phyloP scores from a whole-genome alignment of 108 stramenopile species.

The Skeletonema costatum region DNA sequence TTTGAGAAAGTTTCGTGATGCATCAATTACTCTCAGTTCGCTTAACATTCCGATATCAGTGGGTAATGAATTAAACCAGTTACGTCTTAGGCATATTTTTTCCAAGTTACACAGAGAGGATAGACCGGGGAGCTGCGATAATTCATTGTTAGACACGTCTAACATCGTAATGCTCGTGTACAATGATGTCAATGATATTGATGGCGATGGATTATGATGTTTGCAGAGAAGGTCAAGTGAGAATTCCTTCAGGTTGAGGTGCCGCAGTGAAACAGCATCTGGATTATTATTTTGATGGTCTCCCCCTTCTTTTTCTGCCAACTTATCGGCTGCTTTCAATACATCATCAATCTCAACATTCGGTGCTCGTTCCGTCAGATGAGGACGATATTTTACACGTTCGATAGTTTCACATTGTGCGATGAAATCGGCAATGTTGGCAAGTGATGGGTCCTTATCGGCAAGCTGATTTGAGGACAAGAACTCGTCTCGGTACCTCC shows the following conservation, averaged over 20 bases:
- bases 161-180: constrained; percentile 8
- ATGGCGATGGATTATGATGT: not conserved
- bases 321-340: not conserved
- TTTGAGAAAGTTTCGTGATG: constrained; percentile 34
- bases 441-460: not conserved
- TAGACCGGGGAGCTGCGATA: constrained; percentile 13
- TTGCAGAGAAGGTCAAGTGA: constrained; percentile 7
- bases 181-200: not conserved
- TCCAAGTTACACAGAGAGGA: constrained; percentile 3
- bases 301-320: not conserved
- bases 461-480: not conserved
- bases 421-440: not conserved
- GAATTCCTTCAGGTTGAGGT: constrained; percentile 1
- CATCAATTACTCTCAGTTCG: constrained; percentile 19
- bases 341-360: constrained; percentile 35
- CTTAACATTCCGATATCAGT: constrained; percentile 7
- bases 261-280: constrained; percentile 2
- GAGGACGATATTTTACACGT: constrained; percentile 1
- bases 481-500: not conserved
- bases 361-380: constrained; percentile 18
- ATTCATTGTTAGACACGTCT: constrained; percentile 32
- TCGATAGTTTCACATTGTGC: not conserved
- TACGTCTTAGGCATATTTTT: constrained; percentile 9
- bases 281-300: not conserved
- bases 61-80: constrained; percentile 34